Percentiles rank a stretch among this genome's conserved stretches.
Evolutionary conservation across 176 grass and related monocot species (phyloP).

Genomic region (Puya raimondii): DNA sequence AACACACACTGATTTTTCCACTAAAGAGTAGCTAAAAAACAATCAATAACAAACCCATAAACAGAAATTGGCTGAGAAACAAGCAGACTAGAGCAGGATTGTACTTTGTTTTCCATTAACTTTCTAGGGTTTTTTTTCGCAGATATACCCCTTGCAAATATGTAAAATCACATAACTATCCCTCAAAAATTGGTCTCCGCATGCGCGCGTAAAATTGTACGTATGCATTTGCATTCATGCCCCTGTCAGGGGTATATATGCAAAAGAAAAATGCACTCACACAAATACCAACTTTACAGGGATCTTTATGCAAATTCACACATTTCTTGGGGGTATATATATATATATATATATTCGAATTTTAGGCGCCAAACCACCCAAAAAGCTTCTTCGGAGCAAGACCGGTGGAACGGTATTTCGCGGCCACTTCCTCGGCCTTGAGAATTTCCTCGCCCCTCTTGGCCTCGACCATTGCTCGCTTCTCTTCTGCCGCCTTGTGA

Average conservation of each 20-base stretch:
- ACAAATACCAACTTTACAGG: constrained; percentile 28
- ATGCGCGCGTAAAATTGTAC: too few species aligned
- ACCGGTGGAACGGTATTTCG: constrained; percentile 78
- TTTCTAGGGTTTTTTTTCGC: too few species aligned
- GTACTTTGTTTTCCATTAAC: too few species aligned
- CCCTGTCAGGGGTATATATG: too few species aligned
- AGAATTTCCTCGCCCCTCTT: constrained; percentile 53
- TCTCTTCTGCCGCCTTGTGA: constrained; percentile 89
- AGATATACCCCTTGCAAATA: too few species aligned
- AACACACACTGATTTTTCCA: constrained; percentile 26
- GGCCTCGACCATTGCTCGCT: constrained; percentile 70
- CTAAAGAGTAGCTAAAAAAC: constrained; percentile 12
- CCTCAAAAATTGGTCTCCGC: too few species aligned
- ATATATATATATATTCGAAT: background rate
- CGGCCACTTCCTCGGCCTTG: constrained; percentile 72
- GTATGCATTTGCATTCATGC: too few species aligned
- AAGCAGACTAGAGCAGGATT: too few species aligned
- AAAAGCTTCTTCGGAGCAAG: constrained; percentile 71
- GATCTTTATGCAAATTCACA: constrained; percentile 21
- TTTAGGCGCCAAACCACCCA: constrained; percentile 72
- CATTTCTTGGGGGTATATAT: background rate
- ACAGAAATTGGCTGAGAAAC: background rate
- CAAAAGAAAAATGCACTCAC: background rate
- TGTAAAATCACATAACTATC: too few species aligned
- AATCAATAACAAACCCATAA: constrained; percentile 10